Evolutionary conservation across 805 yeast genomes (phyloP).

Genomic region (Ogataea corticis): DNA sequence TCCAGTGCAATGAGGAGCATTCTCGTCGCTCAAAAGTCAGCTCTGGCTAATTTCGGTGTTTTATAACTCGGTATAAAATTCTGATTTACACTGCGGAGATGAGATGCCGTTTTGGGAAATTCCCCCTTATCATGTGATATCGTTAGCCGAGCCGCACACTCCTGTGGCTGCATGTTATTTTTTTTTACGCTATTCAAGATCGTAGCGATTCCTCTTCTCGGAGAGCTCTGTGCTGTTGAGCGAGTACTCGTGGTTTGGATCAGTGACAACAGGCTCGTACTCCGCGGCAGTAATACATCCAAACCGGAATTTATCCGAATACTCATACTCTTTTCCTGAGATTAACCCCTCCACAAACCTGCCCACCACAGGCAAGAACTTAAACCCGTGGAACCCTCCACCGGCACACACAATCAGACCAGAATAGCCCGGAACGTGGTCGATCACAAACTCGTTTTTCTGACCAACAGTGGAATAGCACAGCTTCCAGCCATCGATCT

Average conservation of each 20-base stretch:
- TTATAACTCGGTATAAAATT: too few species aligned
- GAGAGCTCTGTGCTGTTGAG: neutral
- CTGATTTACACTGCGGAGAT: neutral
- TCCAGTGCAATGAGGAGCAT: too few species aligned
- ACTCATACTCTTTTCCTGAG: conserved; percentile 11
- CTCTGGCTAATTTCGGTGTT: neutral
- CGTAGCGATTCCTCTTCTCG: neutral
- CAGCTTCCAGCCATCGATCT: conserved; percentile 6
- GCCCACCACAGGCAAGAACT: conserved; percentile 23
- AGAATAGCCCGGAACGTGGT: conserved; percentile 13
- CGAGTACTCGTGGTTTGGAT: neutral
- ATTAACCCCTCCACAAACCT: conserved; percentile 15
- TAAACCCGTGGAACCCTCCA: conserved; percentile 19
- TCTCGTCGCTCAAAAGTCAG: too few species aligned
- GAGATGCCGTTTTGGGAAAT: neutral
- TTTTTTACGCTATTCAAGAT: too few species aligned
- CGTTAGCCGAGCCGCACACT: conserved; percentile 1
- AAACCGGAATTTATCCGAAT: conserved; percentile 18
- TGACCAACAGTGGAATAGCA: conserved; percentile 12
- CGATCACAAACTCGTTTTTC: conserved; percentile 15
- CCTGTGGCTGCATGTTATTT: neutral
- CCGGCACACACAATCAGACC: conserved; percentile 15
- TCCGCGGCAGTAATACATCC: conserved; percentile 9
- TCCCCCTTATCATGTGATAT: conserved; percentile 1
- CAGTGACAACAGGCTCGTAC: conserved; percentile 3